Base-by-base conservation (phyloP, 2,329 filamentous ascomycete genomes). In the Pseudogymnoascus sp. region DNA sequence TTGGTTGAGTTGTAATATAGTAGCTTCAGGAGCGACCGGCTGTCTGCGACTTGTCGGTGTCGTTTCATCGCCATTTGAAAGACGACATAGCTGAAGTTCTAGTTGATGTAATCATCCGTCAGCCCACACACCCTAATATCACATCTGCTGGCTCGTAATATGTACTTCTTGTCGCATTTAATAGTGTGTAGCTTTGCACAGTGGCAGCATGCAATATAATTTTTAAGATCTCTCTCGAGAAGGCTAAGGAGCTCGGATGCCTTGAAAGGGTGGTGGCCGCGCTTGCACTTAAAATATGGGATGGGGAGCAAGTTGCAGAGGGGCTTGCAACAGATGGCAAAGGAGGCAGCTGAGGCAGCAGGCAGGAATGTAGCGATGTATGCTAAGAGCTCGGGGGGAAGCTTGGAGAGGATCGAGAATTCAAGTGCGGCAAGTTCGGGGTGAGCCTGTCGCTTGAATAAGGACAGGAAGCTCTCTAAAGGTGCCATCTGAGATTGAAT, bases 11-110 rank as follows among this genome's bases (percentile, higher is more conserved):
- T 11, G 20, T 2, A 25, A 22, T 25, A 4, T 22, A 65, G 60
- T 20, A 60, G 37, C 3, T 54, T 41, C 11, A 64, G 16, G 25
- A 62, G 58, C 4, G 59, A 37, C 6, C 59, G 59, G 41, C 25
- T 32, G 18, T 63, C 58, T 2, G 39, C 22, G 14, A 60, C 63
- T 59, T 62, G 57, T 4, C 60, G 43, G 61, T 65, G 41, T 4
- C 57, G 58, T 37, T 65, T 65, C 63, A 65, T 63, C 20, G 50
- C 39, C 60, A 65, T 65, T 16, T 63, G 38, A n/a, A 63, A 65
- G 6, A 63, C 14, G 1, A 47, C 61, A 14, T 62, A 59, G 18
- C 58, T 61, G 59, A 63, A 64, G n/a, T 25, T 25, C 22, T 4
- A 43, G 6, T 43, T 11, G 39, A 43, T 43, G 20, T 43, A 43